Percentiles rank a stretch among this genome's conserved stretches.
phyloP scores from a whole-genome alignment of 345 rosid genomes.

The Euclidium syriacum region DNA sequence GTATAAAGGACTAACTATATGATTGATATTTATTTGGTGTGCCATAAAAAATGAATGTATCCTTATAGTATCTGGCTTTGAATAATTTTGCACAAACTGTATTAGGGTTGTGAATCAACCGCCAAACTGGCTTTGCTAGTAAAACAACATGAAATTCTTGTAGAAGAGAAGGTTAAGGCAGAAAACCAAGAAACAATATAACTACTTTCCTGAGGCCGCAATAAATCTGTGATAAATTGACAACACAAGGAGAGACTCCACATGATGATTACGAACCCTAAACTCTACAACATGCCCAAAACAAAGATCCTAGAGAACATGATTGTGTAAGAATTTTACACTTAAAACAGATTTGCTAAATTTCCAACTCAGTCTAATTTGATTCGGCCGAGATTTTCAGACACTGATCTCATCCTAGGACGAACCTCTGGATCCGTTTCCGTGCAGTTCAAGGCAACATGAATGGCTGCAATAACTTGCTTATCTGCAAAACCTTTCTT shows the following conservation, averaged over 20 bases:
- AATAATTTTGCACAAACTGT: too few relatives aligned
- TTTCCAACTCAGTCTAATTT: constrained; percentile 33
- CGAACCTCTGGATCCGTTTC: constrained; percentile 87
- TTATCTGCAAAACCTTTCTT: constrained; percentile 59
- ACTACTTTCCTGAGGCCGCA: not conserved
- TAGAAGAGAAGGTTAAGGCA: not conserved
- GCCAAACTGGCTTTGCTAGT: too few relatives aligned
- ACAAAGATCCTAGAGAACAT: not conserved
- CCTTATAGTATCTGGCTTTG: too few relatives aligned
- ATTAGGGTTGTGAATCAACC: too few relatives aligned
- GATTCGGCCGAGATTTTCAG: constrained; percentile 71
- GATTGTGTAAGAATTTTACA: not conserved
- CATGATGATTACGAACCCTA: not conserved
- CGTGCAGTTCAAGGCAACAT: constrained; percentile 83
- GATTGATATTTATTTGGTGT: too few relatives aligned
- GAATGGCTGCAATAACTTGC: constrained; percentile 62
- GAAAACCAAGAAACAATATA: not conserved
- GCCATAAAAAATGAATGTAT: too few relatives aligned
- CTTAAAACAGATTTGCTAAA: not conserved
- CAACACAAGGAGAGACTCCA: not conserved
- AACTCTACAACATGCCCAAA: not conserved
- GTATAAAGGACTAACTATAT: too few relatives aligned
- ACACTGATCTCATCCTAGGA: constrained; percentile 81
- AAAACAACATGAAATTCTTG: not conserved
- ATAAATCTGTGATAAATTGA: not conserved